A percentile compares a stretch with the other conserved stretches of the same genome.
Evolutionary conservation across 2,329 filamentous ascomycete genomes (phyloP).

Genomic region (Scytalidium sp.): DNA sequence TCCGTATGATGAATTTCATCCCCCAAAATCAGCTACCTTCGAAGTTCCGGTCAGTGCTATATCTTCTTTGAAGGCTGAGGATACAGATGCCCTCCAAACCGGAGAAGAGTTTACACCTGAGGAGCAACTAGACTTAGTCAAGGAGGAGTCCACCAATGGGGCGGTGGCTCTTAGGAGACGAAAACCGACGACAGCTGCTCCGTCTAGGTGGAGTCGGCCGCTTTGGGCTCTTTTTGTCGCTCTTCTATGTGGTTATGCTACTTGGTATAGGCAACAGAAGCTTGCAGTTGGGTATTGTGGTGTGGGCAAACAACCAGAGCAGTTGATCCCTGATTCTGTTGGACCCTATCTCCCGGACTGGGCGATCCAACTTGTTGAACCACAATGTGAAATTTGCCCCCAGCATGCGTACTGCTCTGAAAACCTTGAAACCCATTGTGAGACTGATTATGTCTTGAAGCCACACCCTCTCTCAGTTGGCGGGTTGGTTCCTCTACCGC

Average conservation of each 20-base stretch:
- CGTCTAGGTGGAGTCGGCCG: conserved; percentile 52
- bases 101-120: conserved; percentile 95
- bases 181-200: conserved; percentile 38
- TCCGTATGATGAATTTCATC: conserved; percentile 48
- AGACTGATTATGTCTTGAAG: conserved; percentile 81
- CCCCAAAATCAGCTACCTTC: conserved; percentile 55
- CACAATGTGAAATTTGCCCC: conserved; percentile 87
- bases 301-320: conserved; percentile 59
- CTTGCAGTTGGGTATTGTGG: conserved; percentile 95
- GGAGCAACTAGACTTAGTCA: conserved; percentile 76
- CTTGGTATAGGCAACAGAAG: conserved; percentile 93
- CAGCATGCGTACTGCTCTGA: conserved; percentile 85
- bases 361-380: conserved; percentile 66
- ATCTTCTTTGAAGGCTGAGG: conserved; percentile 36
- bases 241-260: conserved; percentile 67
- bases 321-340: conserved; percentile 45
- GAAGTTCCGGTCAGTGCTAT: conserved; percentile 50
- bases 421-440: conserved; percentile 75
- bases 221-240: conserved; percentile 70
- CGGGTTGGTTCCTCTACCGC: conserved; percentile 78
- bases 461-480: conserved; percentile 80
- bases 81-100: conserved; percentile 52
- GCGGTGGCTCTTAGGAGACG: conserved; percentile 41
- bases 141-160: conserved; percentile 59
- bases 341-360: conserved; percentile 62